Evolutionary conservation across 768 basidiomycete genomes (phyloP).

Genomic region (Trichaptum fuscoviolaceum): DNA sequence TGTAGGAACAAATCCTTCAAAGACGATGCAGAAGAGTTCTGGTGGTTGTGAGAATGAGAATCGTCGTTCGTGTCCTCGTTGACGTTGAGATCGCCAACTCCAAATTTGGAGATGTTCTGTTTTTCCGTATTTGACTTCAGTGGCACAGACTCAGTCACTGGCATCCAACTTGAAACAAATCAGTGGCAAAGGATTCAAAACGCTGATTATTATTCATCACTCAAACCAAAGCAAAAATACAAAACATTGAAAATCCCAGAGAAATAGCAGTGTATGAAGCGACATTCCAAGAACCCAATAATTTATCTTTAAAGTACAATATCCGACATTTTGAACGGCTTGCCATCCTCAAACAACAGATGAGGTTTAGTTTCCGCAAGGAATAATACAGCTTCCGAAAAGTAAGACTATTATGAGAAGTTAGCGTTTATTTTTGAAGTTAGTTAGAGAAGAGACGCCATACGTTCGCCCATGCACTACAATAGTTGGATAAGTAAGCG

Average conservation of each 20-base stretch:
- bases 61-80: background rate
- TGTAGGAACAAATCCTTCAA: background rate
- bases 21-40: background rate
- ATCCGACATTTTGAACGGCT: conserved; percentile 1
- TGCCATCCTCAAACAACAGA: conserved; percentile 3
- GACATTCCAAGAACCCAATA: too few relatives aligned
- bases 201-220: too few relatives aligned
- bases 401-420: background rate
- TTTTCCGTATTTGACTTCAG: background rate
- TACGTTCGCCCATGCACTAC: conserved; percentile 4
- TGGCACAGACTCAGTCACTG: too few relatives aligned
- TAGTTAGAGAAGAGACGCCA: background rate
- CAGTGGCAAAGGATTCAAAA: too few relatives aligned
- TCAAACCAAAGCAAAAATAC: too few relatives aligned
- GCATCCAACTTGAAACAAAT: background rate
- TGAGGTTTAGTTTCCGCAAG: conserved; percentile 1
- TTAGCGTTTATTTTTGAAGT: background rate
- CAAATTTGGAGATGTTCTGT: background rate
- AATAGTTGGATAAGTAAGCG: background rate
- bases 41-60: background rate
- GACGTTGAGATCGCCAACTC: background rate
- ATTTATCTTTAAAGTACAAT: background rate
- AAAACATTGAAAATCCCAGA: too few relatives aligned
- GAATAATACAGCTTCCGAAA: conserved; percentile 1
- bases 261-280: too few relatives aligned